phyloP scores from a whole-genome alignment of 768 basidiomycete species.

The Chiua virens region DNA sequence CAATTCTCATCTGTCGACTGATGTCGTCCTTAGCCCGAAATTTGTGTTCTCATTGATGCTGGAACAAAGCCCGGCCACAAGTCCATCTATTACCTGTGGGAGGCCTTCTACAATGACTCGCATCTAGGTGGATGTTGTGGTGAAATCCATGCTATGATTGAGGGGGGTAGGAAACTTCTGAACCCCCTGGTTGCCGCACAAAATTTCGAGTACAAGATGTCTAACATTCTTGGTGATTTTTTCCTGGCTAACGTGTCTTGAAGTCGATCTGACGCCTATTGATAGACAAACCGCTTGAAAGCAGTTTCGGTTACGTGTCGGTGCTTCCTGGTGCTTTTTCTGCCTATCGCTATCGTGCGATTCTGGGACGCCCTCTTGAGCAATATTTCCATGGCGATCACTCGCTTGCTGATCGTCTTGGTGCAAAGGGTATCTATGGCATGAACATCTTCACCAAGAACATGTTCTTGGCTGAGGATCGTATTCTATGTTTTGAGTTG shows the following conservation, averaged over 20 bases:
- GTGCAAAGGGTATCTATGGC: slow-evolving; percentile 90
- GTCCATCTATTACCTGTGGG: slow-evolving; percentile 94
- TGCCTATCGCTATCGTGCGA: slow-evolving; percentile 91
- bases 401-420: slow-evolving; percentile 87
- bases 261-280: slow-evolving; percentile 6
- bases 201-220: slow-evolving; percentile 99
- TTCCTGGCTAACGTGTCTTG: neutral
- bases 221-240: slow-evolving; percentile 79
- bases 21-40: slow-evolving; percentile 63
- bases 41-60: slow-evolving; percentile 90
- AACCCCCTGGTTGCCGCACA: slow-evolving; percentile 94
- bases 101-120: slow-evolving; percentile 80
- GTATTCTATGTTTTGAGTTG: slow-evolving; percentile 96
- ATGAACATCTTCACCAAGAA: slow-evolving; percentile 99
- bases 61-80: slow-evolving; percentile 97
- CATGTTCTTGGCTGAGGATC: slow-evolving; percentile 89
- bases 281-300: slow-evolving; percentile 89
- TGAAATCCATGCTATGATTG: slow-evolving; percentile 96
- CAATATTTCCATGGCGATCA: slow-evolving; percentile 89
- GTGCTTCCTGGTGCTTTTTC: slow-evolving; percentile 97
- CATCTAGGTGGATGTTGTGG: slow-evolving; percentile 88
- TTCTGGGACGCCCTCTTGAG: slow-evolving; percentile 82
- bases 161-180: slow-evolving; percentile 86
- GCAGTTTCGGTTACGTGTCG: slow-evolving; percentile 93
- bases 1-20: slow-evolving; percentile 1